Evolutionary conservation across 768 basidiomycete species (phyloP).

Genomic region (Tricholoma flavovirens): DNA sequence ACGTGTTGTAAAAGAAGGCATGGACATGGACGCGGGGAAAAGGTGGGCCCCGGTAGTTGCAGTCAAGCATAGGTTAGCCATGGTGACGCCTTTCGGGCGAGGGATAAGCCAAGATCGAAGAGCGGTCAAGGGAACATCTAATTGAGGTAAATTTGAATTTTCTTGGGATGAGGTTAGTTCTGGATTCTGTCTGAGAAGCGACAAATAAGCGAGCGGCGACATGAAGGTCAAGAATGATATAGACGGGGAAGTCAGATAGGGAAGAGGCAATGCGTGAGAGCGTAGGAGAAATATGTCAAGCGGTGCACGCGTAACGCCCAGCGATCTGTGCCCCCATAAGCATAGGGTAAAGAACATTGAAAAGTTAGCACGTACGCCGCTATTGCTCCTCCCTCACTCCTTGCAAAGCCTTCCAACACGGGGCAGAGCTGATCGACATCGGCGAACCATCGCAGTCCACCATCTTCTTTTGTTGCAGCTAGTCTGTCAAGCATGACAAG

Average conservation of each 20-base stretch:
- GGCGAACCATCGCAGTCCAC: constrained; percentile 71
- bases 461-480: constrained; percentile 53
- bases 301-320: constrained; percentile 38
- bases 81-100: constrained; percentile 41
- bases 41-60: constrained; percentile 29
- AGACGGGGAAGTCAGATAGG: constrained; percentile 62
- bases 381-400: constrained; percentile 46
- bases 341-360: not conserved
- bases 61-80: constrained; percentile 47
- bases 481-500: constrained; percentile 69
- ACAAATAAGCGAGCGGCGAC: constrained; percentile 65
- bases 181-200: constrained; percentile 38
- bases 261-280: constrained; percentile 63
- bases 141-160: constrained; percentile 22
- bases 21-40: constrained; percentile 39
- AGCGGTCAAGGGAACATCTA: constrained; percentile 50
- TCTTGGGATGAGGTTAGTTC: constrained; percentile 13
- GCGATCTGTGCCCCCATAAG: constrained; percentile 26
- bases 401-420: constrained; percentile 44
- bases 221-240: constrained; percentile 68
- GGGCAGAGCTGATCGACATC: constrained; percentile 53
- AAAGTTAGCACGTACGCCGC: constrained; percentile 39
- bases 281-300: constrained; percentile 70
- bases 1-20: constrained; percentile 38
- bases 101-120: constrained; percentile 42